Evolutionary conservation across 495 filamentous ascomycete species (phyloP).

Genomic region (Tuber magnatum): DNA sequence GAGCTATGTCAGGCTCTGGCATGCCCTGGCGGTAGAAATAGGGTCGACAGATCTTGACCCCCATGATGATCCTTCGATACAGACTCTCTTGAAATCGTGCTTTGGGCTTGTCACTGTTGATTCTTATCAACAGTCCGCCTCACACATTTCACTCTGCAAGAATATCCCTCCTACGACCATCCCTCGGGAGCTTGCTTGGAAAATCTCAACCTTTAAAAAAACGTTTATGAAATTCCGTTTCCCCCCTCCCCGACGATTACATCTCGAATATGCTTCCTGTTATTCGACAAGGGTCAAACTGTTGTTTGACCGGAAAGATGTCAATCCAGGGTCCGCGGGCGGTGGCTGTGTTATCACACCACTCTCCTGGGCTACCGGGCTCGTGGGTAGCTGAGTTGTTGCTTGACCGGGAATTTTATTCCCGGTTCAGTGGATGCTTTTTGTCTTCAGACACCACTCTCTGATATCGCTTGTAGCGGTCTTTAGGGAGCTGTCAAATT

Average conservation of each 20-base stretch:
- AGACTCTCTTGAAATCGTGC: background rate
- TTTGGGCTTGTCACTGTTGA: conserved; percentile 2
- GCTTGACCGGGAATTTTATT: background rate
- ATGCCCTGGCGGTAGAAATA: background rate
- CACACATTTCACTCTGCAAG: background rate
- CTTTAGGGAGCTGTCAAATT: conserved; percentile 2
- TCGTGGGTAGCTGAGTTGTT: background rate
- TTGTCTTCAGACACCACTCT: background rate
- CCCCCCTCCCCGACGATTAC: conserved; percentile 2
- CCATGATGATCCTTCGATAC: background rate
- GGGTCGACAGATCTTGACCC: background rate
- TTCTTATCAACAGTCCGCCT: background rate
- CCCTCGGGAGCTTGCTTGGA: background rate
- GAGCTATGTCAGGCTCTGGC: background rate
- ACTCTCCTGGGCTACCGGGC: conserved; percentile 3
- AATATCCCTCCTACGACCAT: background rate
- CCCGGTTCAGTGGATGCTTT: conserved; percentile 1
- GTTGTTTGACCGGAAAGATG: background rate
- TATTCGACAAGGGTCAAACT: background rate
- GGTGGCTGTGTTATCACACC: conserved; percentile 3
- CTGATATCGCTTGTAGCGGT: background rate
- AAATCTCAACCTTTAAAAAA: background rate
- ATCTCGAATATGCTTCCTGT: conserved; percentile 4
- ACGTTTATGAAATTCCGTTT: background rate
- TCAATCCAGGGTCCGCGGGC: background rate